Conservation (phyloP, 371 early-diverging fungal genomes). For the Rhizomucor miehei region DNA sequence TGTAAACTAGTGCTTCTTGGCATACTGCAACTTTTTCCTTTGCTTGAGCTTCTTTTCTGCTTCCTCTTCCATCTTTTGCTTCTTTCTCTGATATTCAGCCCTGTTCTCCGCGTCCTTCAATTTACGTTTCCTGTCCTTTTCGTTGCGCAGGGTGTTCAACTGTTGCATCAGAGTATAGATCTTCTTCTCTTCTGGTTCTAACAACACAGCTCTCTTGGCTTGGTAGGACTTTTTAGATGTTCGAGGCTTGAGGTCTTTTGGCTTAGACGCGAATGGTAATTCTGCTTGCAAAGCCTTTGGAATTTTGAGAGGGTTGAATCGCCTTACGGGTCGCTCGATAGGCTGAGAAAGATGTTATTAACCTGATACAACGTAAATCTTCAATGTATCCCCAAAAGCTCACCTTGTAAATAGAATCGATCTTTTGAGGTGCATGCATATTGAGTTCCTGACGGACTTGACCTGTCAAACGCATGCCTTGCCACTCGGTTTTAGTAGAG, state of each 20-base stretch:
- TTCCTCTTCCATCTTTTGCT: slow-evolving; percentile 53
- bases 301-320: slow-evolving; percentile 84
- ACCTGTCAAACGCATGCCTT: slow-evolving; percentile 89
- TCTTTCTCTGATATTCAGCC: slow-evolving; percentile 48
- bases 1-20: slow-evolving; percentile 23
- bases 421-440: slow-evolving; percentile 65
- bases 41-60: slow-evolving; percentile 24
- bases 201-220: slow-evolving; percentile 80
- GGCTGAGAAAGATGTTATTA: slow-evolving; percentile 37
- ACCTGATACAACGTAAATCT: too few relatives aligned
- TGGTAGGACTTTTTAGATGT: slow-evolving; percentile 50
- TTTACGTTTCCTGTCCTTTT: slow-evolving; percentile 78
- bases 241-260: slow-evolving; percentile 59
- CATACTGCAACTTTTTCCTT: slow-evolving; percentile 18
- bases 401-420: slow-evolving; percentile 84
- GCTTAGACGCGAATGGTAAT: slow-evolving; percentile 91
- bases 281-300: slow-evolving; percentile 79
- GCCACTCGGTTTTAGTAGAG: slow-evolving; percentile 71
- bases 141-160: slow-evolving; percentile 83
- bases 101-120: slow-evolving; percentile 56
- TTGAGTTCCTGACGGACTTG: slow-evolving; percentile 82
- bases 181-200: slow-evolving; percentile 89
- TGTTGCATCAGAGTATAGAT: slow-evolving; percentile 79
- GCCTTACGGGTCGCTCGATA: slow-evolving; percentile 78
- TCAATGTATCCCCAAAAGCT: too few relatives aligned